Percentiles rank a stretch among this genome's conserved stretches.
These are phyloP conservation scores for Cladophialophora immunda DNA, from an alignment of 2,329 filamentous ascomycete genomes.

Conservation along the genomic window DNA sequence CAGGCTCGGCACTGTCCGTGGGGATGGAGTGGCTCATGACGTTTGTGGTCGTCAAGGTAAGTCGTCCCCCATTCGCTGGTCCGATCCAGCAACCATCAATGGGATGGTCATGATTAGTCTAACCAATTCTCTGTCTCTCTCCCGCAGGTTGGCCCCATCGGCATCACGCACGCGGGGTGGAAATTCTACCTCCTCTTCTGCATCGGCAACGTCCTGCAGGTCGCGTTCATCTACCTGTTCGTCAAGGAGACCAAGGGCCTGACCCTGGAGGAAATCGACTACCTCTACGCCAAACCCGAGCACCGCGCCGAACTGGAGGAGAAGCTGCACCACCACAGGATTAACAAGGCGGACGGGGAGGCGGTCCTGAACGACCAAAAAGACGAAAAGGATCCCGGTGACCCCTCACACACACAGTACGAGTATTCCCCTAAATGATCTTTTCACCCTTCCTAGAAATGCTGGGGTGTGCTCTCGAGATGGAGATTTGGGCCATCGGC, in stretches of 20 bases:
- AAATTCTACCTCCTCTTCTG: constrained; percentile 55
- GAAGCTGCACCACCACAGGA: not conserved
- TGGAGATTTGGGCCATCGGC: not conserved
- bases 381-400: not conserved
- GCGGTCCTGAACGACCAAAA: not conserved
- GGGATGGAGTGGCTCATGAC: constrained; percentile 54
- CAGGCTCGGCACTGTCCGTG: constrained; percentile 60
- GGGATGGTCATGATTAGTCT: not conserved
- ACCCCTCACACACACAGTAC: not conserved
- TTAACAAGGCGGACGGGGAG: not conserved
- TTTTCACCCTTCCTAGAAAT: not conserved
- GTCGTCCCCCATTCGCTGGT: not conserved
- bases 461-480: not conserved
- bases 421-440: not conserved
- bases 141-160: constrained; percentile 4
- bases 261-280: constrained; percentile 64
- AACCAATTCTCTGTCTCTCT: not conserved
- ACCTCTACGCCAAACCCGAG: not conserved
- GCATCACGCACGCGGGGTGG: constrained; percentile 50
- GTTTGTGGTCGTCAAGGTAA: constrained; percentile 20
- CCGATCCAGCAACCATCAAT: constrained; percentile 32
- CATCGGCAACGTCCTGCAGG: constrained; percentile 54
- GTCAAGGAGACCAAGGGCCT: constrained; percentile 64
- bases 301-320: not conserved
- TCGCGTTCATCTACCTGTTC: constrained; percentile 61